Base-by-base conservation (phyloP, 345 rosid genomes). In the Anastatica hierochuntica region DNA sequence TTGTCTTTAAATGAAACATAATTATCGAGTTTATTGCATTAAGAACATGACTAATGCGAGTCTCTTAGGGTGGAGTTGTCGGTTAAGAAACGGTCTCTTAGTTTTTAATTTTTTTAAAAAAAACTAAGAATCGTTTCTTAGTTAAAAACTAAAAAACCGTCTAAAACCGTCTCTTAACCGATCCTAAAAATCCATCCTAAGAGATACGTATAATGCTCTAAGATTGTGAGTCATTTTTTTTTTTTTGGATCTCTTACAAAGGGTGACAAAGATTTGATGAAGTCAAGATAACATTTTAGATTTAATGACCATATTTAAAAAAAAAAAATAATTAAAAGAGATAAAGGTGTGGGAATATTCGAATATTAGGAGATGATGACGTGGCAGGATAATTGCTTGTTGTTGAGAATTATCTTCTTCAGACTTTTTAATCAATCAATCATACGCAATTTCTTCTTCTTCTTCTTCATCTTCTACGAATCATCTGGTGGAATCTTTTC, bases 321-420 rank as follows among this genome's bases (percentile, higher is more conserved):
- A n/a, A n/a, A n/a, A n/a, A n/a, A n/a, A n/a, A n/a, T n/a, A n/a
- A n/a, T n/a, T n/a, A n/a, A n/a, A n/a, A n/a, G n/a, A n/a, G n/a
- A n/a, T n/a, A n/a, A n/a, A n/a, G n/a, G n/a, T n/a, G n/a, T n/a
- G n/a, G 35, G 27, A 0, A 57, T 15, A 14, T 40, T 31, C 27
- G 57, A 31, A 40, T 21, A 60, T 59, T 4, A 8, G 10, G 14
- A 31, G 18, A 30, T 29, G 7, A 4, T 43, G 60, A 62, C 67
- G 67, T 62, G 67, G 60, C 0, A 1, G 47, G 67, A 36, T 62
- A 44, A 53, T 53, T 36, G 60, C 60, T 62, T 52, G 53, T 44
- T 14, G 31, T 35, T 20, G 27, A 52, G 9, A 1, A 62, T 51
- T 8, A 1, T 11, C 52, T 8, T 14, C 6, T 7, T 29, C 7